A percentile compares a stretch with the other conserved stretches of the same genome.
Evolutionary conservation across 768 basidiomycete species (phyloP).

Genomic region (Collybia nuda): DNA sequence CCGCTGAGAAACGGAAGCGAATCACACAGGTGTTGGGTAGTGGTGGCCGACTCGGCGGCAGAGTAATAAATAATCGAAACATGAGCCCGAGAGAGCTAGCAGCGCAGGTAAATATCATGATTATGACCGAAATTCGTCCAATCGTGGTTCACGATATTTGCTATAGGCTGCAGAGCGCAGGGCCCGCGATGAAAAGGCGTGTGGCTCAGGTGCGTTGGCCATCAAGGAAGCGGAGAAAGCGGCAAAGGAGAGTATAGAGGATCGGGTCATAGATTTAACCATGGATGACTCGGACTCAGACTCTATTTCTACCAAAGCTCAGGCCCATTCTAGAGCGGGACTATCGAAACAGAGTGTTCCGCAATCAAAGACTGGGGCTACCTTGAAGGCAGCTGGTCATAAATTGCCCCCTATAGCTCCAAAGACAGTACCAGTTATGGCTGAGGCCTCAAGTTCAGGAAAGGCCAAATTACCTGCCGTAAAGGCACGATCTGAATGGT

Average conservation of each 20-base stretch:
- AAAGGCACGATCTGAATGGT: slow-evolving; percentile 36
- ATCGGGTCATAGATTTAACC: slow-evolving; percentile 62
- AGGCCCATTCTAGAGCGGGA: slow-evolving; percentile 19
- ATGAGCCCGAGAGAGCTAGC: slow-evolving; percentile 72
- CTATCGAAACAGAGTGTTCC: slow-evolving; percentile 19
- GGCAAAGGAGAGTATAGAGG: slow-evolving; percentile 60
- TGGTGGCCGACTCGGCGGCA: slow-evolving; percentile 60
- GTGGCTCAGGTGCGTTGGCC: slow-evolving; percentile 60
- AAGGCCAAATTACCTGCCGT: slow-evolving; percentile 1
- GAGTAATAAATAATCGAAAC: slow-evolving; percentile 26
- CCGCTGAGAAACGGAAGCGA: slow-evolving; percentile 72
- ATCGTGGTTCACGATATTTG: slow-evolving; percentile 3
- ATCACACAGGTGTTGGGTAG: slow-evolving; percentile 42
- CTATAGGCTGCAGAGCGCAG: slow-evolving; percentile 85
- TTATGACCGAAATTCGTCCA: background rate
- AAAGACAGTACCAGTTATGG: background rate
- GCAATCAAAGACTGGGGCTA: slow-evolving; percentile 7
- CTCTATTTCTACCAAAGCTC: slow-evolving; percentile 29
- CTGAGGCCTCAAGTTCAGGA: background rate
- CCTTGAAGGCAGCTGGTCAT: slow-evolving; percentile 6
- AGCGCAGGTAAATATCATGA: slow-evolving; percentile 50
- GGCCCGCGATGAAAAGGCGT: slow-evolving; percentile 69
- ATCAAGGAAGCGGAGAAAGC: slow-evolving; percentile 69
- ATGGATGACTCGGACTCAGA: slow-evolving; percentile 37
- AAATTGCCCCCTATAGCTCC: background rate